A percentile compares a stretch with the other conserved stretches of the same genome.
Conservation (phyloP, 106 monocot species). For the Dendrobium chrysotoxum region DNA sequence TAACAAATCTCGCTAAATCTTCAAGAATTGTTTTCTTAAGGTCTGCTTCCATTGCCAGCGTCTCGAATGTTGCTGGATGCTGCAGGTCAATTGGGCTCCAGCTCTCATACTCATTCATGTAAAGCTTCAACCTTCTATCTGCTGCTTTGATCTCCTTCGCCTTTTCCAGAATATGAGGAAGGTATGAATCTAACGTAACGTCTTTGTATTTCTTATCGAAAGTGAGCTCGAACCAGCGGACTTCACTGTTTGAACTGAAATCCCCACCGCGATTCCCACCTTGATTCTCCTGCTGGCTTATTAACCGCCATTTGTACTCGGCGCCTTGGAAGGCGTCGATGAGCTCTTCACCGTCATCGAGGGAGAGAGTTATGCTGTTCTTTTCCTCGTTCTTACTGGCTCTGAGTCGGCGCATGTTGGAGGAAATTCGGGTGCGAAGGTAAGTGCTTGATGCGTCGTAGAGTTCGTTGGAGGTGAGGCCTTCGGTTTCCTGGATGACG, state of each 20-base stretch:
- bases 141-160: conserved; percentile 12
- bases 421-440: conserved; percentile 15
- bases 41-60: conserved; percentile 33
- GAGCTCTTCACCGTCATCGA: conserved; percentile 27
- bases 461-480: conserved; percentile 16
- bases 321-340: conserved; percentile 29
- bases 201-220: conserved; percentile 34
- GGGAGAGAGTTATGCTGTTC: conserved; percentile 2
- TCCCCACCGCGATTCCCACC: not conserved
- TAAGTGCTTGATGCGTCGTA: conserved; percentile 17
- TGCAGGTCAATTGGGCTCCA: conserved; percentile 22
- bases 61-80: conserved; percentile 45
- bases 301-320: conserved; percentile 23
- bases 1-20: conserved; percentile 30
- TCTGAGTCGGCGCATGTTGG: conserved; percentile 12
- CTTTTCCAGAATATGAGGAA: conserved; percentile 18
- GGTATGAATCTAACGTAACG: conserved; percentile 10
- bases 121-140: conserved; percentile 20
- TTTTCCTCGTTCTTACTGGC: conserved; percentile 20
- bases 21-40: conserved; percentile 24
- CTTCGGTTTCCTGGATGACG: conserved; percentile 24
- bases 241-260: not conserved
- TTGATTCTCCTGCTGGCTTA: not conserved
- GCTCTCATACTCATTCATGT: conserved; percentile 13
- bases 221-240: conserved; percentile 19